Evolutionary conservation across 139 green algal genomes (phyloP).

Genomic region (Pleodorina starrii): DNA sequence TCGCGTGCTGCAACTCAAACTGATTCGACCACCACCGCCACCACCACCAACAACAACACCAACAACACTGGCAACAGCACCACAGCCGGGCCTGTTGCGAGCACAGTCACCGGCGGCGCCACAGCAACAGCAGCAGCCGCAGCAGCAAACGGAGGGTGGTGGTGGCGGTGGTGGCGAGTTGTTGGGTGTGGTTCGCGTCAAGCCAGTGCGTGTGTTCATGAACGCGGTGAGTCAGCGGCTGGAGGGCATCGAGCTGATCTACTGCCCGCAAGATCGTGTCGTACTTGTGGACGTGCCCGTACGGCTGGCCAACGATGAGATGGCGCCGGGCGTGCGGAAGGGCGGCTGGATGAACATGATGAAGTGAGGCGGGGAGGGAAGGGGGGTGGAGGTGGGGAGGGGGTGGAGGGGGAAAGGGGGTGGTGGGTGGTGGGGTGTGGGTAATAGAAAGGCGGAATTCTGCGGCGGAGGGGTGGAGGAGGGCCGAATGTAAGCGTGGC

Average conservation of each 20-base stretch:
- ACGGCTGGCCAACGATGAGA: slow-evolving; percentile 44
- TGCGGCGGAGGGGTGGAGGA: too few species aligned
- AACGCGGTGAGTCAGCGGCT: slow-evolving; percentile 30
- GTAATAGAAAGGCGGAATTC: too few species aligned
- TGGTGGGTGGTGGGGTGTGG: background rate
- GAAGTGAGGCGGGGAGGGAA: slow-evolving; percentile 13
- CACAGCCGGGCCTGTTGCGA: background rate
- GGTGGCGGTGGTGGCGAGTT: background rate
- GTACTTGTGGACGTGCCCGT: slow-evolving; percentile 52
- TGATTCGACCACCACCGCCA: background rate
- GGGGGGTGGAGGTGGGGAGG: background rate
- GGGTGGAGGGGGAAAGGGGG: background rate
- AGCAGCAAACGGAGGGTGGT: too few species aligned
- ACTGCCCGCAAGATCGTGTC: slow-evolving; percentile 44
- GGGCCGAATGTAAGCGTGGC: too few species aligned
- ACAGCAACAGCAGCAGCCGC: background rate
- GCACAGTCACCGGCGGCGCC: background rate
- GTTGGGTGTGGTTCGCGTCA: slow-evolving; percentile 40
- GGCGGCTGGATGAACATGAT: slow-evolving; percentile 52
- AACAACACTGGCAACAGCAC: background rate
- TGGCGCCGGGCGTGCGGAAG: slow-evolving; percentile 45
- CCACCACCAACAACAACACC: background rate
- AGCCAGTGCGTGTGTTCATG: slow-evolving; percentile 43
- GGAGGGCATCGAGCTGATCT: slow-evolving; percentile 45
- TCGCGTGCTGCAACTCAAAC: slow-evolving; percentile 18